Evolutionary conservation across 345 rosid genomes (phyloP).

Genomic region (Eutrema japonicum): DNA sequence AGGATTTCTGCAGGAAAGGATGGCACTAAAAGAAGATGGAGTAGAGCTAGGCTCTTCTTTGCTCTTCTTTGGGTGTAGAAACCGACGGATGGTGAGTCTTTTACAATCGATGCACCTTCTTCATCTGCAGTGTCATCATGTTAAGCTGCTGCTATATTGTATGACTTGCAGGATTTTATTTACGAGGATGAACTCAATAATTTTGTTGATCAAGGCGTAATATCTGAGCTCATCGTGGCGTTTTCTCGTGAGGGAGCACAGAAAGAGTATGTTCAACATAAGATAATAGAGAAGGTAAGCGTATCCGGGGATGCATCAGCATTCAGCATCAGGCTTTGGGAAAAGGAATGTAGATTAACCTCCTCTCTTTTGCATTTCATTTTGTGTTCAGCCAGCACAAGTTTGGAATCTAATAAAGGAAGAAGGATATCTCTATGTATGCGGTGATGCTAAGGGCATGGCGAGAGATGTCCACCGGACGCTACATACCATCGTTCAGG

Average conservation of each 20-base stretch:
- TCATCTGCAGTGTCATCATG: slow-evolving; percentile 10
- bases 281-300: slow-evolving; percentile 76
- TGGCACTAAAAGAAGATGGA: slow-evolving; percentile 79
- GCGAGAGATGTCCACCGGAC: slow-evolving; percentile 80
- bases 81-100: slow-evolving; percentile 66
- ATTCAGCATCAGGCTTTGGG: slow-evolving; percentile 4
- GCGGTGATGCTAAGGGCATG: slow-evolving; percentile 96
- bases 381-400: slow-evolving; percentile 42
- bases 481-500: slow-evolving; percentile 67
- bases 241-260: slow-evolving; percentile 98
- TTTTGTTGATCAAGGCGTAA: slow-evolving; percentile 67
- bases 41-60: slow-evolving; percentile 71
- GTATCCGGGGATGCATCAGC: not conserved
- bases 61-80: slow-evolving; percentile 94
- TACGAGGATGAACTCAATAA: slow-evolving; percentile 83
- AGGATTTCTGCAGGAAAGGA: slow-evolving; percentile 82
- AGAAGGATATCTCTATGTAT: slow-evolving; percentile 70
- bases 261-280: slow-evolving; percentile 95
- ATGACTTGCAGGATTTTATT: slow-evolving; percentile 56
- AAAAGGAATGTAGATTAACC: not conserved
- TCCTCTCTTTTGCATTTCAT: slow-evolving; percentile 1
- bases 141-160: slow-evolving; percentile 3
- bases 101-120: not conserved
- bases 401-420: slow-evolving; percentile 45
- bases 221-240: slow-evolving; percentile 82